These are phyloP conservation scores for Vitis riparia DNA, from an alignment of 164 flowering plant genomes.

Conservation along the genomic window DNA sequence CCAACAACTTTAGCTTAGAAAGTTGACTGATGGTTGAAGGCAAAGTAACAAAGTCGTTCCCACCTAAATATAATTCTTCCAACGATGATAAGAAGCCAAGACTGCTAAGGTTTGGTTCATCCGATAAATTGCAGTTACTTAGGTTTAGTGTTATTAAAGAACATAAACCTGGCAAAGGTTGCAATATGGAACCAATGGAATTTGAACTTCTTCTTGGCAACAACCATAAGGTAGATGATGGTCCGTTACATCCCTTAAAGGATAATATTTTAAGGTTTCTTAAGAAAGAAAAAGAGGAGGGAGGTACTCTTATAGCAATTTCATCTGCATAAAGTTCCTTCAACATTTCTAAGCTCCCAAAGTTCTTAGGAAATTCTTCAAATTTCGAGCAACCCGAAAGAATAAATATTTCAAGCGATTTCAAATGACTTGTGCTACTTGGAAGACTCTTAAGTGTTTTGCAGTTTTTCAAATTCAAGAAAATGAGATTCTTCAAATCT, in stretches of 20 bases:
- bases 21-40: too few species aligned
- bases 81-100: neutral
- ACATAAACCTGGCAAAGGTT: neutral
- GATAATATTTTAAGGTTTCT: too few species aligned
- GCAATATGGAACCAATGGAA: neutral
- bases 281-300: too few species aligned
- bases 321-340: too few species aligned
- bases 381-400: too few species aligned
- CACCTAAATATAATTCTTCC: neutral
- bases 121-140: neutral
- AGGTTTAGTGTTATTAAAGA: neutral
- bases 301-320: too few species aligned
- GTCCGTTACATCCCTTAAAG: too few species aligned
- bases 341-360: too few species aligned
- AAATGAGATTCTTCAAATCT: conserved; percentile 2
- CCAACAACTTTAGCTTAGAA: too few species aligned
- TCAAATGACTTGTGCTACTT: neutral
- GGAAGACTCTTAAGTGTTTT: conserved; percentile 12
- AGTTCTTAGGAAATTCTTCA: too few species aligned
- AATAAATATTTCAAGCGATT: neutral
- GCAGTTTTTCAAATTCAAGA: conserved; percentile 10
- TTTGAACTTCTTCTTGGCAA: neutral
- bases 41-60: neutral
- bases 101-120: neutral
- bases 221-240: conserved; percentile 1